Conservation (phyloP, 495 filamentous ascomycete species). For the Xylaria intraflava region DNA sequence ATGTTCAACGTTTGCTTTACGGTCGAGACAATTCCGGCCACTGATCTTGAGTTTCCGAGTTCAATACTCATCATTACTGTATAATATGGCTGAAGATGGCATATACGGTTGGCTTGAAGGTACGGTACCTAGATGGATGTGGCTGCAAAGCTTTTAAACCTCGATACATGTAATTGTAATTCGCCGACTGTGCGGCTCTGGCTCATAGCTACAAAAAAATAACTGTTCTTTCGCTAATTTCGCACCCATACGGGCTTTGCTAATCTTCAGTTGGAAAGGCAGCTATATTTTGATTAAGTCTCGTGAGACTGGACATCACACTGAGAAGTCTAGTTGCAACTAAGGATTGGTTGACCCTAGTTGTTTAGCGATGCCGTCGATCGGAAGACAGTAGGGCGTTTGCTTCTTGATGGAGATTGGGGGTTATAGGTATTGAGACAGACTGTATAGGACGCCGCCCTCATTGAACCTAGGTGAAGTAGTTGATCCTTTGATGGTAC, state of each 20-base stretch:
- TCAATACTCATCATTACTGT: background rate
- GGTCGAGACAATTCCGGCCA: background rate
- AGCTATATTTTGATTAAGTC: background rate
- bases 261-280: background rate
- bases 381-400: too few relatives aligned
- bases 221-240: background rate
- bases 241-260: too few relatives aligned
- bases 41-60: background rate
- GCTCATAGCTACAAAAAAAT: too few relatives aligned
- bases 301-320: too few relatives aligned
- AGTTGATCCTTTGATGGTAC: too few relatives aligned
- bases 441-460: too few relatives aligned
- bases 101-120: background rate
- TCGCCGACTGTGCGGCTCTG: background rate
- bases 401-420: too few relatives aligned
- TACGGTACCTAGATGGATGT: background rate
- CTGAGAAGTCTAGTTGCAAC: too few relatives aligned
- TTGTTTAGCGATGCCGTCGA: too few relatives aligned
- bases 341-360: too few relatives aligned
- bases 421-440: too few relatives aligned
- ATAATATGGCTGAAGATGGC: background rate
- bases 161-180: background rate
- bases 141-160: background rate
- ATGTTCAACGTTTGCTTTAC: slow-evolving; percentile 9
- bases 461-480: too few relatives aligned